A percentile compares a stretch with the other conserved stretches of the same genome.
Evolutionary conservation across 2,329 filamentous ascomycete genomes (phyloP).

Genomic region (Aciculosporium take): DNA sequence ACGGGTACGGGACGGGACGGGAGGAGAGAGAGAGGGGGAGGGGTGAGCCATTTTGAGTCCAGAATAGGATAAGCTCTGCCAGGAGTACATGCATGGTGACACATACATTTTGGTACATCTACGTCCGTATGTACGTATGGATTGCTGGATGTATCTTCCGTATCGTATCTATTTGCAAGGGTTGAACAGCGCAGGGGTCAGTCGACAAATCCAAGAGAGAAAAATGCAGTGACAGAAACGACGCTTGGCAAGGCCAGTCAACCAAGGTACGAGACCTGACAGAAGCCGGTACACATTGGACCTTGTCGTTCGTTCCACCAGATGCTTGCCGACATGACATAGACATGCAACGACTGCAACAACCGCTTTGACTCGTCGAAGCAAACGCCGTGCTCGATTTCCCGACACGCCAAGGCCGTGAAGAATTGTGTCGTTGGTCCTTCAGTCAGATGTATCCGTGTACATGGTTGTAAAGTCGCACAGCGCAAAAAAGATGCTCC

Average conservation of each 20-base stretch:
- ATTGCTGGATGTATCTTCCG: not conserved
- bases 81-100: too few species aligned
- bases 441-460: too few species aligned
- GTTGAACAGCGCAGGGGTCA: not conserved
- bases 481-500: not conserved
- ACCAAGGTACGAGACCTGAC: too few species aligned
- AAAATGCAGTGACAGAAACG: not conserved
- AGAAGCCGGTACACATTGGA: too few species aligned
- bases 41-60: slow-evolving; percentile 3
- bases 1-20: too few species aligned
- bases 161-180: not conserved
- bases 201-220: not conserved
- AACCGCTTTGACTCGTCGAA: too few species aligned
- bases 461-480: not conserved
- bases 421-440: too few species aligned
- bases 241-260: not conserved
- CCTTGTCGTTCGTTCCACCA: too few species aligned
- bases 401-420: too few species aligned
- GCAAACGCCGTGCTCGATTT: too few species aligned
- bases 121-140: not conserved
- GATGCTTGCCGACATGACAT: too few species aligned
- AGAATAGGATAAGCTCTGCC: not conserved
- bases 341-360: too few species aligned
- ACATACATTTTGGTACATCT: not conserved
- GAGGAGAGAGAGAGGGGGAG: not conserved